These are phyloP conservation scores for Yamadazyma sp. DNA, from an alignment of 1,139 yeast species.

Conservation along the genomic window DNA sequence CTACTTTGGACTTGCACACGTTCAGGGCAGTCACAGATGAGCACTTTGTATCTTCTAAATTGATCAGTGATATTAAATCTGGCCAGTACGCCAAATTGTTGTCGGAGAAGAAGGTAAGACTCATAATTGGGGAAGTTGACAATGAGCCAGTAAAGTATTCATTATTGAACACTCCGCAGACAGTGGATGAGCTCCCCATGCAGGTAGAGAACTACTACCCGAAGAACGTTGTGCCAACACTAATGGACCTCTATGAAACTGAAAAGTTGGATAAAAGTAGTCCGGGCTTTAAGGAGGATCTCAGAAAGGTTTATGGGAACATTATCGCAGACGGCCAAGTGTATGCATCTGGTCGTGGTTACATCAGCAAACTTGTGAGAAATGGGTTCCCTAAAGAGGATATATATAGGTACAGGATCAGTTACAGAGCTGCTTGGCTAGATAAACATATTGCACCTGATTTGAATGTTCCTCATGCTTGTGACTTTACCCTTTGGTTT, in stretches of 20 bases:
- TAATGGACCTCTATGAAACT: neutral
- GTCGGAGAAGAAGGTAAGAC: neutral
- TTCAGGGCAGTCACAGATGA: slow-evolving; percentile 4
- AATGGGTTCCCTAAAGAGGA: slow-evolving; percentile 2
- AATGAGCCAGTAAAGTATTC: slow-evolving; percentile 2
- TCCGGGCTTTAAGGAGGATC: slow-evolving; percentile 1
- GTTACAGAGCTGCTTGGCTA: slow-evolving; percentile 2
- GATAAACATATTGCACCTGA: slow-evolving; percentile 1
- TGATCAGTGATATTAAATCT: neutral
- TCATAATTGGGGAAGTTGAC: slow-evolving; percentile 2
- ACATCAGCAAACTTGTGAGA: neutral
- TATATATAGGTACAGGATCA: slow-evolving; percentile 1
- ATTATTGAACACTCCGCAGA: slow-evolving; percentile 2
- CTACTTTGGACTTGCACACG: slow-evolving; percentile 1
- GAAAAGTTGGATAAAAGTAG: neutral
- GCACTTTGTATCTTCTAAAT: neutral
- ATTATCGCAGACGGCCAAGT: slow-evolving; percentile 3
- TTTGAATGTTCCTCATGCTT: slow-evolving; percentile 3
- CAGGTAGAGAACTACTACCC: slow-evolving; percentile 4
- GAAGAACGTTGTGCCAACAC: neutral
- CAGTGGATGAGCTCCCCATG: neutral
- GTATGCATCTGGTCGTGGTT: slow-evolving; percentile 2
- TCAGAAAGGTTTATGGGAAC: slow-evolving; percentile 1
- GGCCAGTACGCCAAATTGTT: neutral
- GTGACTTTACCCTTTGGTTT: slow-evolving; percentile 2